These are phyloP conservation scores for Leishmania tarentolae DNA, from an alignment of 208 protist species.

Conservation along the genomic window DNA sequence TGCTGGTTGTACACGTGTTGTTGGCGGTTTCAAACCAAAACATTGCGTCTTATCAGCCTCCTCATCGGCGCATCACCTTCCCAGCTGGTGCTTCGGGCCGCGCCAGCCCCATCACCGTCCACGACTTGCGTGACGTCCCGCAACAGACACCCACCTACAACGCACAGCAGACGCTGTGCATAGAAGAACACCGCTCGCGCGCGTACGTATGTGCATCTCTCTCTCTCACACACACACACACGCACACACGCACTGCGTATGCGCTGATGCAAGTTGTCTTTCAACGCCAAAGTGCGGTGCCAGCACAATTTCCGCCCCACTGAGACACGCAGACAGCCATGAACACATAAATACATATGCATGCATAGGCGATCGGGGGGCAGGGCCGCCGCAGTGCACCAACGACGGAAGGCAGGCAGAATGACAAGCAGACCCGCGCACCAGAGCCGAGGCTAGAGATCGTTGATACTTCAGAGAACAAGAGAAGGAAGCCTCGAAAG, in stretches of 20 bases:
- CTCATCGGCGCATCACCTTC: neutral
- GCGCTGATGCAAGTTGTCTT: too few relatives aligned
- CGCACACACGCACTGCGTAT: neutral
- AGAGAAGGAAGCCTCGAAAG: constrained; percentile 2
- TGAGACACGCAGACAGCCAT: neutral
- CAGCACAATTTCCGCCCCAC: neutral
- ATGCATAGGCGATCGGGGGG: neutral
- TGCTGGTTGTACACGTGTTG: neutral
- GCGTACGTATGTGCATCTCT: neutral
- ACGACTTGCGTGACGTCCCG: neutral
- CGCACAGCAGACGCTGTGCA: neutral
- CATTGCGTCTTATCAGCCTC: neutral
- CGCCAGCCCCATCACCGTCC: neutral
- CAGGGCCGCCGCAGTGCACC: too few relatives aligned
- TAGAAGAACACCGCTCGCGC: neutral
- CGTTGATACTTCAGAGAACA: neutral
- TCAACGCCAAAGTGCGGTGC: too few relatives aligned
- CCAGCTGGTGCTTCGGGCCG: too few relatives aligned
- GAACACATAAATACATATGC: neutral
- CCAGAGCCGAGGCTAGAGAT: neutral
- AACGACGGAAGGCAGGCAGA: too few relatives aligned
- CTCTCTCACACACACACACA: neutral
- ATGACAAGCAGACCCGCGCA: neutral
- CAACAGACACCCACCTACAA: neutral
- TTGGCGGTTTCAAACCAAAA: neutral